Base-by-base conservation (phyloP, 305 asterid genomes). In the Fraxinus sp. region DNA sequence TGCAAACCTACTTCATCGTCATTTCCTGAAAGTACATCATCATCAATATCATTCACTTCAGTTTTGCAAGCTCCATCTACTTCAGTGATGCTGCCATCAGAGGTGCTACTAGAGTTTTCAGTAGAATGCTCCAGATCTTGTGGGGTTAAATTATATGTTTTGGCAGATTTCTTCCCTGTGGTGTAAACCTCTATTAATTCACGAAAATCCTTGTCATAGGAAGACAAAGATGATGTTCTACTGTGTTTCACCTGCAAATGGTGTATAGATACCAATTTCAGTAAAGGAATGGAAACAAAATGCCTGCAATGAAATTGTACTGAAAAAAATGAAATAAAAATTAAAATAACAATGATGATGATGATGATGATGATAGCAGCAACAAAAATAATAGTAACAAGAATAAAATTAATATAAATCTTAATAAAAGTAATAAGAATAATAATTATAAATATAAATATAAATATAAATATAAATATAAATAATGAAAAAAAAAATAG, bases 201-300 rank as follows among this genome's bases (percentile, higher is more conserved):
- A 75, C 82, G 78, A 74, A 93, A 90, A 87, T 92, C 94, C 84
- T 83, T 89, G 83, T 86, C 89, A 80, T 92, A 93, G 77, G 95
- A 91, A 80, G 89, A 83, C 64, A 78, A 39, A 78, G 92, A 88
- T 79, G 92, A 85, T 77, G 96, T 93, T 83, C 85, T 90, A 87
- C 93, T 91, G 83, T 92, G 91, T 84, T 89, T 88, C 81, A 92
- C 96, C 94, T 91, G 93, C 84, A 90, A 83, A 83, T 10, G 66
- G 41, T 37, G 76, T 84, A 83, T 68, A 70, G 39, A 76, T 18
- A 76, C n/a, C 78, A 44, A 85, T 75, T 57, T 77, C 75, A 64
- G 79, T 78, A 28, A 41, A 49, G 20, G 84, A 62, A 83, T 59
- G 39, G 39, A 78, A 26, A 35, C 41, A 55, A 26, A 49, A 77